Base-by-base conservation (phyloP, 208 protist genomes). In the Porcisia hertigi region DNA sequence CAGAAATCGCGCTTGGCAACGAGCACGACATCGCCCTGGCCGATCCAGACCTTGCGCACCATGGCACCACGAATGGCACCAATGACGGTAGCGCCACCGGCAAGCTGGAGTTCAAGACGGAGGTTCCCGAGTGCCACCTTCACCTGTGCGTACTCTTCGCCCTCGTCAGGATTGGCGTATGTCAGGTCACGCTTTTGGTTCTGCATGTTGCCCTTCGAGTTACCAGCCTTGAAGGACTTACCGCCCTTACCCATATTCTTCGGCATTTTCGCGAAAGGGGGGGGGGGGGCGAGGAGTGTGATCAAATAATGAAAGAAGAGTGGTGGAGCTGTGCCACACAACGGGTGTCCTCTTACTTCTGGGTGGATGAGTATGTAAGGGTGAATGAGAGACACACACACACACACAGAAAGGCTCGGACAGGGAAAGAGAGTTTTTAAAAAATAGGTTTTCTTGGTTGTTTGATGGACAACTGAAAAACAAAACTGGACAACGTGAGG, bases 71-170 rank as follows among this genome's bases (percentile, higher is more conserved):
- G 90, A 74, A 97, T 93, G 53, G 73, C 77, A 20, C 93, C 93
- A 69, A 93, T 95, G n/a, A 92, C 91, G 58, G 85, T 90, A 53
- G 81, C 84, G 18, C 93, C 93, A 41, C 88, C 87, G 0, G 90
- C 83, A 9, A 97, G 78, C 81, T 94, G 87, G 20, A 98, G 97
- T 84, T 99, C 97, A 9, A 99, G 73, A 62, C 98, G 92, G 55
- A 99, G 95, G 81, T 99, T 99, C 49, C 99, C 99, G 34, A 99
- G 92, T 73, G 99, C 97, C 63, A 87, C 92, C 52, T 96, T 86
- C 16, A 99, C 98, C 81, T 99, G 96, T 2, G 96, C 99, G 87
- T 99, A 99, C 82, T 99, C 98, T 92, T 99, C 98, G 30, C 96
- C 96, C 55, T 98, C 97, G 47, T 99, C 98, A 63, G 98, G 95